phyloP scores from a whole-genome alignment of 179 eudicot genomes.

The Nepenthes alata region DNA sequence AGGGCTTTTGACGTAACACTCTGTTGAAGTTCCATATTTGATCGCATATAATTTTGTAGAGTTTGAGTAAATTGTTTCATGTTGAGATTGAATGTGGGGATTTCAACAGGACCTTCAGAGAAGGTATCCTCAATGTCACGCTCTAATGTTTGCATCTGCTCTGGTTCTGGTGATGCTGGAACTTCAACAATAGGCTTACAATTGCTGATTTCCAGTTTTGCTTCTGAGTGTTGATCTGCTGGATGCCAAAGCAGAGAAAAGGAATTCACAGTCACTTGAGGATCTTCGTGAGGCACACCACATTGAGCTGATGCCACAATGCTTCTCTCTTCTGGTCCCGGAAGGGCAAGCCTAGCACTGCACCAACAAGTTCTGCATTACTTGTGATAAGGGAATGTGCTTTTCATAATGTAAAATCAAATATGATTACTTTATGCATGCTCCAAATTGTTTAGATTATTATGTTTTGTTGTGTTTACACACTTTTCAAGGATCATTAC shows the following conservation, averaged over 20 bases:
- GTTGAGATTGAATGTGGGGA: slow-evolving; percentile 37
- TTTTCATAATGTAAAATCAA: no score
- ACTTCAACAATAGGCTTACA: slow-evolving; percentile 30
- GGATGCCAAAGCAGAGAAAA: slow-evolving; percentile 15
- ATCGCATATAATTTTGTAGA: slow-evolving; percentile 32
- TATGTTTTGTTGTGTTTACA: no score
- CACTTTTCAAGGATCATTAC: no score
- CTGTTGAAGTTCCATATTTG: slow-evolving; percentile 32
- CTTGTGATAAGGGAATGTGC: no score
- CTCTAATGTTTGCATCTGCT: slow-evolving; percentile 15
- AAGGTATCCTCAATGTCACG: slow-evolving; percentile 33
- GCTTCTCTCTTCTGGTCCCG: slow-evolving; percentile 37
- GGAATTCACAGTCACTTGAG: slow-evolving; percentile 13
- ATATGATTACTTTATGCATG: no score
- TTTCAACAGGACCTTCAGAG: slow-evolving; percentile 33
- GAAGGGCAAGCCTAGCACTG: slow-evolving; percentile 41
- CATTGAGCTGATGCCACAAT: slow-evolving; percentile 17
- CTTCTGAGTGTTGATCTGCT: slow-evolving; percentile 1
- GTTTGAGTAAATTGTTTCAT: slow-evolving; percentile 28
- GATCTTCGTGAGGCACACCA: slow-evolving; percentile 8
- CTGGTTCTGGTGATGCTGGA: slow-evolving; percentile 64
- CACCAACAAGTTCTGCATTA: slow-evolving; percentile 1
- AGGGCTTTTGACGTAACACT: slow-evolving; percentile 35
- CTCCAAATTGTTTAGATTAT: no score
- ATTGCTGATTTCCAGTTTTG: background rate